Evolutionary conservation across 257 asterid species (phyloP), one percentile per base, ranked within the genome.

Genomic region (Solanum etuberosum): DNA sequence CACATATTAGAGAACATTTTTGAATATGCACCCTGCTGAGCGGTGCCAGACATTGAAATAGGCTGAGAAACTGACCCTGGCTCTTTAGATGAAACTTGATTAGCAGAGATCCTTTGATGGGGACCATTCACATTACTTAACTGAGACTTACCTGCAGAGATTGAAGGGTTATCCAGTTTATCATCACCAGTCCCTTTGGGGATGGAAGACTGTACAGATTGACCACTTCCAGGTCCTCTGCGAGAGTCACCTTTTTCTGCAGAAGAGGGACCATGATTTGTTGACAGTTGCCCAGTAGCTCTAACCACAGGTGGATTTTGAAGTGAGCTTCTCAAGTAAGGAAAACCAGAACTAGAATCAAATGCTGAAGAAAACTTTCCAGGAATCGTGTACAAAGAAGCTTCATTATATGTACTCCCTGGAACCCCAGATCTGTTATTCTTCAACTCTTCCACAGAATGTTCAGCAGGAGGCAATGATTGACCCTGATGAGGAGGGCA

Each of bases 321-420:
- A 89, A 90, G 88, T 57, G 92, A 91, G 87, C 89, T 93, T 92
- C 88, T 88, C n/a, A 89, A 46, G 84, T 88, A 88, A 10, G 91
- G 92, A 87, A 85, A 87, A 86, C 92, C 94, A 89, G 94, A 90
- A 90, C 87, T 86, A 72, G 85, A 51, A 48, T 81, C 85, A 74
- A 88, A 86, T 29, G 92, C 87, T 20, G 93, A 85, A 81, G 92
- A 83, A 80, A 90, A 87, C 86, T 93, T 94, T 80, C 93, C 94
- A 54, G 90, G 91, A 83, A 73, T 86, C 82, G 86, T 91, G 88
- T 88, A 83, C 57, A 57, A 65, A 86, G 93, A 86, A 88, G 86
- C 90, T 25, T 89, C 93, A 31, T 78, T 88, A 88, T 88, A 92
- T 46, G 57, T 77, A 86, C 88, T 93, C 32, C 89, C 91, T 23